Evolutionary conservation across 768 basidiomycete species (phyloP).

Genomic region (Russula sp.): DNA sequence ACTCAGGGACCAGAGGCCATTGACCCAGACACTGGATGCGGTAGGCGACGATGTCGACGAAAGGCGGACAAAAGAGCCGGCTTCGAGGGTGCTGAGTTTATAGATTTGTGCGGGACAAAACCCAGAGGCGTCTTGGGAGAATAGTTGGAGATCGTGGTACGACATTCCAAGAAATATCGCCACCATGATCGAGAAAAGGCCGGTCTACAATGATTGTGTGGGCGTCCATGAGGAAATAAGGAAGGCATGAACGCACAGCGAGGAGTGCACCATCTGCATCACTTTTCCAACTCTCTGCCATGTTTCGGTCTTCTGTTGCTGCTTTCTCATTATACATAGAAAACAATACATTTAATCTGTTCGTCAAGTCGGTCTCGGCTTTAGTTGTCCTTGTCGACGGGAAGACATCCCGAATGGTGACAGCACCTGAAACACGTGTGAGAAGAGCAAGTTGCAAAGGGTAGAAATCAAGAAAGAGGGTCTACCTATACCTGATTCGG

Average conservation of each 20-base stretch:
- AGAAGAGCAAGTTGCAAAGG: no score
- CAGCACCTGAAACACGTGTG: no score
- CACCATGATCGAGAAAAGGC: slow-evolving; percentile 7
- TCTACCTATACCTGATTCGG: no score
- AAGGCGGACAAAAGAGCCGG: no score
- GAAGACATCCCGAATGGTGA: no score
- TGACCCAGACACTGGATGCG: neutral
- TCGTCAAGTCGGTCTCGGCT: neutral
- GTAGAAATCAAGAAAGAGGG: no score
- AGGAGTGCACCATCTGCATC: slow-evolving; percentile 4
- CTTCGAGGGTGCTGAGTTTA: neutral
- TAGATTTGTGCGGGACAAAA: slow-evolving; percentile 6
- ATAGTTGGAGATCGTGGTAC: neutral
- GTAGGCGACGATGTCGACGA: neutral
- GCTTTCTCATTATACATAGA: slow-evolving; percentile 10
- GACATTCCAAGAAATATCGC: slow-evolving; percentile 6
- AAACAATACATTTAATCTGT: slow-evolving; percentile 3
- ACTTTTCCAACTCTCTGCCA: slow-evolving; percentile 7
- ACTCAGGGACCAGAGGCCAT: slow-evolving; percentile 4
- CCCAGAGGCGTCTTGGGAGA: slow-evolving; percentile 10
- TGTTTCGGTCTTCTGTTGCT: neutral
- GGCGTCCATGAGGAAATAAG: neutral
- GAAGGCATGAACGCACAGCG: neutral
- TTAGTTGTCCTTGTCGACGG: no score
- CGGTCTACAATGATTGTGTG: neutral